Percentiles rank a stretch among this genome's conserved stretches.
Conservation (phyloP, 2,329 filamentous ascomycete species). For the Diplodia intermedia region DNA sequence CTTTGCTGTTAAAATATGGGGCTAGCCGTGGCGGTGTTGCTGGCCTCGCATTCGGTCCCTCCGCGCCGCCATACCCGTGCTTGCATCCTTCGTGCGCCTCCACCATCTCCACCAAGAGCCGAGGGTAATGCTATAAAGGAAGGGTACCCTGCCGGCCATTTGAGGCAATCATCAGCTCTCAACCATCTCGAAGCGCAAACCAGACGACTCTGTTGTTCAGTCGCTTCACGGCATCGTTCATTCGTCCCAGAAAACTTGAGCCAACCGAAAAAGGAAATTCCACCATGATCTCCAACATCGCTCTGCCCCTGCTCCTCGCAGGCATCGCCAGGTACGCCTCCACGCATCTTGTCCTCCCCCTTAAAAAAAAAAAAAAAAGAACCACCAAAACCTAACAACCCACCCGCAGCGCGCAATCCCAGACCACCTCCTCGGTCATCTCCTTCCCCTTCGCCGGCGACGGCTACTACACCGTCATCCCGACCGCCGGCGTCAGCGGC, state of each 20-base stretch:
- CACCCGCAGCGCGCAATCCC: neutral
- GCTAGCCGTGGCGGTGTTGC: slow-evolving; percentile 7
- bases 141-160: neutral
- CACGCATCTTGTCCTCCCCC: neutral
- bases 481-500: slow-evolving; percentile 11
- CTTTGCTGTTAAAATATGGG: neutral
- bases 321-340: slow-evolving; percentile 7
- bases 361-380: neutral
- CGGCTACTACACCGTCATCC: slow-evolving; percentile 9
- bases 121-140: neutral
- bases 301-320: slow-evolving; percentile 8
- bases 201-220: neutral
- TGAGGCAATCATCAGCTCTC: neutral
- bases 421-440: neutral
- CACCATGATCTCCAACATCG: slow-evolving; percentile 16
- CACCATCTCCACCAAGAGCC: neutral
- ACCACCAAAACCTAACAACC: neutral
- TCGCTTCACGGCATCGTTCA: neutral
- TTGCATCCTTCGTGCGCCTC: neutral
- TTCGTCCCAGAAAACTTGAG: neutral
- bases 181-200: neutral
- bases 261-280: neutral
- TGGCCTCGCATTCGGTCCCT: neutral
- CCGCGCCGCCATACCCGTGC: slow-evolving; percentile 11
- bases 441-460: slow-evolving; percentile 19